Evolutionary conservation across 805 yeast genomes (phyloP).

Genomic region (Pichia nanzhaoensis): DNA sequence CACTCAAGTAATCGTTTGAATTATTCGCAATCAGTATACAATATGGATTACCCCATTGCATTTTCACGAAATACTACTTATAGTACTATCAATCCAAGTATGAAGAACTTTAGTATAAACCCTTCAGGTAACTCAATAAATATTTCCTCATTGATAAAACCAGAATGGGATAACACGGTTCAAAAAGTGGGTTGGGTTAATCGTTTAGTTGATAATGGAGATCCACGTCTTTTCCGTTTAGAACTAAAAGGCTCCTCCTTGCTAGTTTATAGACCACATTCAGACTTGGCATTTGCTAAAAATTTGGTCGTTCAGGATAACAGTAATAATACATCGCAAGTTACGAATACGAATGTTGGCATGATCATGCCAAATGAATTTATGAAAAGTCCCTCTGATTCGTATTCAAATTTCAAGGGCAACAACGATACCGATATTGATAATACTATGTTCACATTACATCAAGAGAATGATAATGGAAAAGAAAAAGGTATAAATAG

Average conservation of each 20-base stretch:
- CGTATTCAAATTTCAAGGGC: background rate
- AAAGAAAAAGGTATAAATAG: too few relatives aligned
- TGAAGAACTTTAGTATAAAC: too few relatives aligned
- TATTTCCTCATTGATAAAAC: constrained; percentile 21
- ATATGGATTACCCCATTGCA: background rate
- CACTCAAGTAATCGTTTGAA: background rate
- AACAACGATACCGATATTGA: background rate
- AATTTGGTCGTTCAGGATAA: constrained; percentile 3
- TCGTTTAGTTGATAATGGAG: constrained; percentile 32
- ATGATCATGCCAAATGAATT: constrained; percentile 4
- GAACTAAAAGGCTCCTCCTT: constrained; percentile 66
- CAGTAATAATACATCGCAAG: background rate
- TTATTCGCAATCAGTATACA: background rate
- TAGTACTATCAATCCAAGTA: background rate
- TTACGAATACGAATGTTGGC: background rate
- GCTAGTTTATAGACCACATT: constrained; percentile 52
- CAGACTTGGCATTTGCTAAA: constrained; percentile 28
- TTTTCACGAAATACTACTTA: background rate
- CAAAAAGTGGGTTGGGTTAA: constrained; percentile 59
- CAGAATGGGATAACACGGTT: constrained; percentile 29
- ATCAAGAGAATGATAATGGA: background rate
- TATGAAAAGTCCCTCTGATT: constrained; percentile 6
- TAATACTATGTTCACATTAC: background rate
- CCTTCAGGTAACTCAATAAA: background rate
- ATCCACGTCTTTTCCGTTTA: constrained; percentile 45